Conservation (phyloP, 2,329 filamentous ascomycete species). For the Tricladium varicosporioides region DNA sequence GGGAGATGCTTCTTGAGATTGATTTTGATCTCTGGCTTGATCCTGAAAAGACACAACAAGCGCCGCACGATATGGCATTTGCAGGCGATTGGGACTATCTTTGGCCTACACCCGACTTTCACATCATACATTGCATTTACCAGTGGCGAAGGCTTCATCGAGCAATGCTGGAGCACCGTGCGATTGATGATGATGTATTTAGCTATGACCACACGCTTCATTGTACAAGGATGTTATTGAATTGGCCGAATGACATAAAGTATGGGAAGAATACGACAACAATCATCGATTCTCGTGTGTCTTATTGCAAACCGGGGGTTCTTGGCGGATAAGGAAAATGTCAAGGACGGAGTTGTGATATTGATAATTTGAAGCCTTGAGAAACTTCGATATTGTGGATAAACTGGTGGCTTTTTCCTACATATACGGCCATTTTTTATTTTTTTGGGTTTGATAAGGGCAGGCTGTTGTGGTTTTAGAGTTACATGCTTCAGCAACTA, state of each 20-base stretch:
- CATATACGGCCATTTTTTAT: no score
- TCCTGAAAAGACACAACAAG: background rate
- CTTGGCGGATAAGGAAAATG: background rate
- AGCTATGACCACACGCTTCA: background rate
- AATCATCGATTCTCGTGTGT: background rate
- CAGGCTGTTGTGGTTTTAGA: no score
- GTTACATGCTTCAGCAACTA: no score
- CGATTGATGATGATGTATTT: background rate
- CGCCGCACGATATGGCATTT: background rate
- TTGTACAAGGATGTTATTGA: background rate
- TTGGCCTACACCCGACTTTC: background rate
- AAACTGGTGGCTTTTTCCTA: no score
- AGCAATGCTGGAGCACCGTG: background rate
- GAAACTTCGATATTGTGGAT: no score
- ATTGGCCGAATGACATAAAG: background rate
- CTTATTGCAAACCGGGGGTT: background rate
- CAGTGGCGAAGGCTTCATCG: background rate
- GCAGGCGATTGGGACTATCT: background rate
- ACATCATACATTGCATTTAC: background rate
- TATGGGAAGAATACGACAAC: background rate
- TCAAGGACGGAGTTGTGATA: background rate
- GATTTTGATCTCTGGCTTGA: background rate
- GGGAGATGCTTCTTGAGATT: background rate
- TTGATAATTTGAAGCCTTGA: background rate
- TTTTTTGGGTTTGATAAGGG: no score